phyloP scores from a whole-genome alignment of 352 stramenopile genomes.

The Phytophthora ohioensis region DNA sequence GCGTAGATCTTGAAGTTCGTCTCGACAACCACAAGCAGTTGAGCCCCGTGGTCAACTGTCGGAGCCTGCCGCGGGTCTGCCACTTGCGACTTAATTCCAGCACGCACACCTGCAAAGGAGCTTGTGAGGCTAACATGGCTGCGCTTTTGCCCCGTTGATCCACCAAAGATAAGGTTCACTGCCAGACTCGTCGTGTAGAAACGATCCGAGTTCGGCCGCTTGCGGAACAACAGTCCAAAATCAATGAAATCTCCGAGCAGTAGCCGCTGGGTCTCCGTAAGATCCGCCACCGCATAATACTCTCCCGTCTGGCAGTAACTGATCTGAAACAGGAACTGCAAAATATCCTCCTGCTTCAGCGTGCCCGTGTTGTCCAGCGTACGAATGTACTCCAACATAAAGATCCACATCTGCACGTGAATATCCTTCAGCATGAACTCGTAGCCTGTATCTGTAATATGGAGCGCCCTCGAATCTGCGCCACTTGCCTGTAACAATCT shows the following conservation, averaged over 20 bases:
- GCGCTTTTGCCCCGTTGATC: constrained; percentile 68
- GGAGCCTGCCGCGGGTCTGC: constrained; percentile 46
- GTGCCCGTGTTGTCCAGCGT: constrained; percentile 79
- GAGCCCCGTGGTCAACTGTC: constrained; percentile 44
- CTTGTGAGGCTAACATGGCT: constrained; percentile 55
- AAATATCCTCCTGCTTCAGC: constrained; percentile 85
- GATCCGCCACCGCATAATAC: constrained; percentile 80
- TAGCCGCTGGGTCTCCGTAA: constrained; percentile 82
- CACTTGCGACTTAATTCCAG: constrained; percentile 53
- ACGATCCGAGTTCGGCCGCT: constrained; percentile 54
- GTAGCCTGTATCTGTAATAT: constrained; percentile 91
- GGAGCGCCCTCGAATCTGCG: constrained; percentile 65
- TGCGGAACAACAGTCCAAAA: constrained; percentile 88
- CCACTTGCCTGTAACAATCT: constrained; percentile 73
- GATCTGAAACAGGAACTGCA: constrained; percentile 92
- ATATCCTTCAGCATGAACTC: constrained; percentile 94
- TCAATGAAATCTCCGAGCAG: constrained; percentile 88
- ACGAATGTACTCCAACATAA: constrained; percentile 91
- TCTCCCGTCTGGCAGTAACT: constrained; percentile 89
- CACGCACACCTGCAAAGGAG: constrained; percentile 56
- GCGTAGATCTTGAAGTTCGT: constrained; percentile 95
- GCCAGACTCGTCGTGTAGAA: constrained; percentile 93
- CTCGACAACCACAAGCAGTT: constrained; percentile 85
- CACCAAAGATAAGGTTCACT: constrained; percentile 92
- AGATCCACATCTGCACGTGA: constrained; percentile 93